These are phyloP conservation scores for Coniferiporia sulphurascens DNA, from an alignment of 1,284 basidiomycete genomes.

Conservation along the genomic window DNA sequence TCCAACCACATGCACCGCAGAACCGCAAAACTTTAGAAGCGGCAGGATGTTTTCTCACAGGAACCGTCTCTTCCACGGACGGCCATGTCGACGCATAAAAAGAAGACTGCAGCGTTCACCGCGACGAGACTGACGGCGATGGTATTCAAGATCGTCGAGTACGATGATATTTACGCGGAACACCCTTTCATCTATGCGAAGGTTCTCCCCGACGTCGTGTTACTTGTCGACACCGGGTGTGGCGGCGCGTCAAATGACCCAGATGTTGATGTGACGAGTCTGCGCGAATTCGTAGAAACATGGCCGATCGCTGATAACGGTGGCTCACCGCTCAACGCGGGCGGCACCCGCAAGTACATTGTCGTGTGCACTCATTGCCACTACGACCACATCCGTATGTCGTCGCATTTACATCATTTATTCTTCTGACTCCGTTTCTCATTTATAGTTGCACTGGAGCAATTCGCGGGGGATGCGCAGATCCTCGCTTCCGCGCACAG, in stretches of 20 bases:
- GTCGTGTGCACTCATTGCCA: conserved; percentile 27
- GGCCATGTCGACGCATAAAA: too few species aligned
- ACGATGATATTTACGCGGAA: conserved; percentile 46
- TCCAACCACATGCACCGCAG: too few species aligned
- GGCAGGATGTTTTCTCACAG: too few species aligned
- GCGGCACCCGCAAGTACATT: conserved; percentile 38
- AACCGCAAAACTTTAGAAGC: too few species aligned
- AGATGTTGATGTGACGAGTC: conserved; percentile 36
- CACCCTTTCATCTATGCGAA: conserved; percentile 52
- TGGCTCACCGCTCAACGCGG: conserved; percentile 39
- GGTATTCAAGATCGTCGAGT: conserved; percentile 49
- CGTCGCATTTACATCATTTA: too few species aligned
- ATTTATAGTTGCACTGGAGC: too few species aligned
- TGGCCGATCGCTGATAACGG: conserved; percentile 39
- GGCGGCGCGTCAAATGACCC: conserved; percentile 41
- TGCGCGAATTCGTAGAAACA: conserved; percentile 47
- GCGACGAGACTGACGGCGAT: conserved; percentile 39
- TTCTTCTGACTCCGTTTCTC: too few species aligned
- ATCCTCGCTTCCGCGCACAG: too few species aligned
- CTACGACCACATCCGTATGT: too few species aligned
- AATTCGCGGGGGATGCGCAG: too few species aligned
- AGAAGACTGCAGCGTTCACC: conserved; percentile 33
- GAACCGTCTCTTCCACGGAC: too few species aligned
- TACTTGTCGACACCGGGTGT: conserved; percentile 52
- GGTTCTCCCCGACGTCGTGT: conserved; percentile 35